phyloP scores from a whole-genome alignment of 2,329 filamentous ascomycete species.

The Trichoderma atroviride region DNA sequence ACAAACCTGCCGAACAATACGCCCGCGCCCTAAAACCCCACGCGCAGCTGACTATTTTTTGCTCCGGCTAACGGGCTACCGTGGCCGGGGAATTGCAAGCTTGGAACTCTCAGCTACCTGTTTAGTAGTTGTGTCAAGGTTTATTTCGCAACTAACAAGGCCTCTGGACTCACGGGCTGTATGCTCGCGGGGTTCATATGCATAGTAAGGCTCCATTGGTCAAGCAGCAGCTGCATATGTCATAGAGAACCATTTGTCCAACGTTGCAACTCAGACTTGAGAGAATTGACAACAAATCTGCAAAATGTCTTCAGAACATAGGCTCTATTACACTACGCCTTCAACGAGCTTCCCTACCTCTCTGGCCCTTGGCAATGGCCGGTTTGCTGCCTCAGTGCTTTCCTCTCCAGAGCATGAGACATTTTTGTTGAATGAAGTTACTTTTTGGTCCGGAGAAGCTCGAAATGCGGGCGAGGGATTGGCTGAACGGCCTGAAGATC shows the following conservation, averaged over 20 bases:
- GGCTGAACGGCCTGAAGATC: not conserved
- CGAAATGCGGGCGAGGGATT: constrained; percentile 13
- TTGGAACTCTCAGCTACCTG: not conserved
- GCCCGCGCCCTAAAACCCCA: constrained; percentile 6
- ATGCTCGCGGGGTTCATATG: not conserved
- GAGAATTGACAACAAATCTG: not conserved
- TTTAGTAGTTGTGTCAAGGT: not conserved
- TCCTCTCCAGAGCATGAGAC: constrained; percentile 19
- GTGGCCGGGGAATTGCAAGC: not conserved
- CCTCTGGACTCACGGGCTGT: not conserved
- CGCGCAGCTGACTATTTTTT: constrained; percentile 14
- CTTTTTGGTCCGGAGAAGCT: constrained; percentile 21
- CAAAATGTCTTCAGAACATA: constrained; percentile 24
- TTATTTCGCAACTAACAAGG: not conserved
- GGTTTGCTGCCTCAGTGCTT: constrained; percentile 21
- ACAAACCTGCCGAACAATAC: constrained; percentile 16
- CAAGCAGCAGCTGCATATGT: not conserved
- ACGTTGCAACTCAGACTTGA: not conserved
- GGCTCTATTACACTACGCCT: constrained; percentile 12
- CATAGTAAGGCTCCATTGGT: not conserved
- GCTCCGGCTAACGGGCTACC: constrained; percentile 4
- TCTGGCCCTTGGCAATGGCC: constrained; percentile 23
- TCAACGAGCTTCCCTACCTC: constrained; percentile 24
- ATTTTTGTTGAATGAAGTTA: constrained; percentile 24
- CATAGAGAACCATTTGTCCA: not conserved